A percentile compares a stretch with the other conserved stretches of the same genome.
phyloP scores from a whole-genome alignment of 1,284 basidiomycete species.

The Apiotrichum domesticum region DNA sequence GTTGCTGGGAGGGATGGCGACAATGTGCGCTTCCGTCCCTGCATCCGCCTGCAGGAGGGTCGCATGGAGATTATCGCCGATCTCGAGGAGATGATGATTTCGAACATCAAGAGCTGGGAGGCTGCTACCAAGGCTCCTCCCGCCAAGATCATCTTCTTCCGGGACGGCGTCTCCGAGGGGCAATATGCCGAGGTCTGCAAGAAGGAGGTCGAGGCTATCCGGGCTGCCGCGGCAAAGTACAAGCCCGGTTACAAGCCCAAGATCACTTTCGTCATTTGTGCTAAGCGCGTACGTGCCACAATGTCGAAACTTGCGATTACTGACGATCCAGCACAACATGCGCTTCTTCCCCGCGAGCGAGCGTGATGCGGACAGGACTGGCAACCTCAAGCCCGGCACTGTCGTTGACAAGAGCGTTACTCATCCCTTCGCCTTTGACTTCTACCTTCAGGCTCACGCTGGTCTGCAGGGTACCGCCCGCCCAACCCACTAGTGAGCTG shows the following conservation, averaged over 20 bases:
- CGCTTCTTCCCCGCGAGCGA: slow-evolving; percentile 44
- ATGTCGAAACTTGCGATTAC: neutral
- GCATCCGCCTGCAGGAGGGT: slow-evolving; percentile 48
- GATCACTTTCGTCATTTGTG: slow-evolving; percentile 46
- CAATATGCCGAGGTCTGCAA: slow-evolving; percentile 48
- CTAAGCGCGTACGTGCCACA: slow-evolving; percentile 31
- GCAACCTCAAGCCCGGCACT: slow-evolving; percentile 45
- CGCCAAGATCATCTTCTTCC: slow-evolving; percentile 47
- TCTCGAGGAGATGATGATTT: slow-evolving; percentile 28
- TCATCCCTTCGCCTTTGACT: slow-evolving; percentile 47
- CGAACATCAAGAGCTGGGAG: slow-evolving; percentile 32
- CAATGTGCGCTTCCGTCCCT: slow-evolving; percentile 40
- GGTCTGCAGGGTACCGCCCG: slow-evolving; percentile 46
- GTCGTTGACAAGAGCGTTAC: slow-evolving; percentile 46
- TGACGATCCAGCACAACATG: slow-evolving; percentile 40
- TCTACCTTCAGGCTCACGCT: slow-evolving; percentile 44
- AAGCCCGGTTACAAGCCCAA: slow-evolving; percentile 39
- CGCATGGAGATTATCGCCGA: slow-evolving; percentile 38
- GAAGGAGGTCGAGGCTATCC: slow-evolving; percentile 35
- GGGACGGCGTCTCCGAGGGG: slow-evolving; percentile 51
- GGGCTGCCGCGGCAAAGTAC: slow-evolving; percentile 25
- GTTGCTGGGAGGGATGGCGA: slow-evolving; percentile 46
- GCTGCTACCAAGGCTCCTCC: slow-evolving; percentile 41
- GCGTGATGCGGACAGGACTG: slow-evolving; percentile 41
- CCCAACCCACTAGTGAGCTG: slow-evolving; percentile 46